Evolutionary conservation across 352 stramenopile genomes (phyloP).

Genomic region (Globisporangium paddicum): DNA sequence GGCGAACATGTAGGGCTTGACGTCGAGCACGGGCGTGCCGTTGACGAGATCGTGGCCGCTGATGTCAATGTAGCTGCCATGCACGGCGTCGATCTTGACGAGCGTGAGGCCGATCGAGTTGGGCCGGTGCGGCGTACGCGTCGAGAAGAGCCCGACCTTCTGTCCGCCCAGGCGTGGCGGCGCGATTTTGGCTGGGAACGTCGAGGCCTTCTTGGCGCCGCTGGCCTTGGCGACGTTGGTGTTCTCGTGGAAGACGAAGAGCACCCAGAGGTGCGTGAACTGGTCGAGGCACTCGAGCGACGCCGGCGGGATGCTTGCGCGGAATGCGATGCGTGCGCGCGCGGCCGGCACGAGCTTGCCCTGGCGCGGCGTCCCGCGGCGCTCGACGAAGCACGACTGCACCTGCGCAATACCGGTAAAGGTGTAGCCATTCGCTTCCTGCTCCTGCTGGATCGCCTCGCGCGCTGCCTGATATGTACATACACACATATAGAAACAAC

Average conservation of each 20-base stretch:
- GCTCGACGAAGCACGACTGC: constrained; percentile 83
- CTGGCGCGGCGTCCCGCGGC: constrained; percentile 83
- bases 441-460: constrained; percentile 56
- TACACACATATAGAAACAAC: background rate
- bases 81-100: constrained; percentile 88
- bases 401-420: constrained; percentile 70
- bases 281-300: constrained; percentile 79
- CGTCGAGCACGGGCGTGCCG: constrained; percentile 96
- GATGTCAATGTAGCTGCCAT: constrained; percentile 83
- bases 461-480: constrained; percentile 31
- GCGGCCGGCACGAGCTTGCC: constrained; percentile 63
- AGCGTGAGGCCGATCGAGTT: constrained; percentile 93
- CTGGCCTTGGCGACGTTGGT: constrained; percentile 63
- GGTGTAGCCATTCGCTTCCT: constrained; percentile 58
- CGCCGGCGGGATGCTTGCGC: constrained; percentile 60
- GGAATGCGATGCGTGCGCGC: constrained; percentile 69
- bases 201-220: constrained; percentile 36
- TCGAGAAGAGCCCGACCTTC: constrained; percentile 95
- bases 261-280: constrained; percentile 89
- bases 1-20: constrained; percentile 97
- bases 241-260: constrained; percentile 91
- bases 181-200: constrained; percentile 79
- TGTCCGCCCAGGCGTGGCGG: constrained; percentile 63
- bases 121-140: constrained; percentile 94
- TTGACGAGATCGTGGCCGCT: constrained; percentile 94